Base-by-base conservation (phyloP, 257 asterid species). In the Gentiana dahurica region DNA sequence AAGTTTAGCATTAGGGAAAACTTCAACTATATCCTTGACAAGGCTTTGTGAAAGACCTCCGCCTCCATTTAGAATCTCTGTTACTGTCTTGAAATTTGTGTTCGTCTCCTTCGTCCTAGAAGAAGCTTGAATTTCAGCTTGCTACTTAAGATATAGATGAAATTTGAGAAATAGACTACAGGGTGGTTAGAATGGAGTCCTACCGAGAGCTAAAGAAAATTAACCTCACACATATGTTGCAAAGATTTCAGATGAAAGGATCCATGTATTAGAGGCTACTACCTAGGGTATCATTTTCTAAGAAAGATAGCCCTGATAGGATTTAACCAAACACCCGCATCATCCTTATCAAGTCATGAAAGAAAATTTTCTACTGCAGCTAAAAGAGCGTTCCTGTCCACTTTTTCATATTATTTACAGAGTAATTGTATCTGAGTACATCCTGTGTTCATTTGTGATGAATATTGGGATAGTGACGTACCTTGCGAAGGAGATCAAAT, bases 41-140 rank as follows among this genome's bases (percentile, higher is more conserved):
- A 82, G 81, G 62, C 70, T 80, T 3, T 53, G 67, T 13, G 86
- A 75, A 63, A 90, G 78, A 58, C 85, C 82, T 35, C 98, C 98
- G 49, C 94, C 96, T 53, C 98, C 96, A 69, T 91, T 91, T 54
- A 91, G 69, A 57, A 91, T 71, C 89, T 78, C 87, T 73, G 49
- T 70, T 65, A 87, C 82, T 8, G 77, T 77, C 58, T 76, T 70
- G 38, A 77, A 75, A 34, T 65, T 63, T 53, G 43, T 70, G 3
- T 58, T 36, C 34, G 57, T 60, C 55, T 51, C 59, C 35, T 69
- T 71, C 39, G 46, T 57, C 82, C 94, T 87, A 75, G 51, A 54
- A 67, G 58, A 47, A 8, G 5, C 41, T 51, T 46, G 24, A 0
- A 58, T 41, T 32, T 49, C 33, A 68, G 51, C 35, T 51, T 6